phyloP scores from a whole-genome alignment of 1,284 basidiomycete species.

The Microbotryum scabiosae region DNA sequence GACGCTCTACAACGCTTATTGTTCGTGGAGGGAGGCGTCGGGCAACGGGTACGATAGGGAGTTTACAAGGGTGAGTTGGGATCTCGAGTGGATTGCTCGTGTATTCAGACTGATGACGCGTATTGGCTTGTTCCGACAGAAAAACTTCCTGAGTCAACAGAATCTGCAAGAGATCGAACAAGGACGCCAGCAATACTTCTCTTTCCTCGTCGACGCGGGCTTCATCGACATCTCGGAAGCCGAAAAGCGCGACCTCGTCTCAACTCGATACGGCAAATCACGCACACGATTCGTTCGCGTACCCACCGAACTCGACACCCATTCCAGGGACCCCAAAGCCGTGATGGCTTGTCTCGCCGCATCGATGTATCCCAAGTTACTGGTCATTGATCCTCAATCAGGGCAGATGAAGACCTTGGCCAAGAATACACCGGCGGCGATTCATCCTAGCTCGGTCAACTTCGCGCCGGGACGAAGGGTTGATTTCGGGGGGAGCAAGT shows the following conservation, averaged over 20 bases:
- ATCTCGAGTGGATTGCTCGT: neutral
- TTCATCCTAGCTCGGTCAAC: conserved; percentile 91
- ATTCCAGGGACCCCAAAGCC: conserved; percentile 55
- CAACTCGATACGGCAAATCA: conserved; percentile 53
- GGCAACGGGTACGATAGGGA: conserved; percentile 47
- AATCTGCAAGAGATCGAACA: conserved; percentile 96
- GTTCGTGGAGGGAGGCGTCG: conserved; percentile 75
- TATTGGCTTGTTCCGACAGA: conserved; percentile 5
- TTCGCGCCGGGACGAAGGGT: conserved; percentile 52
- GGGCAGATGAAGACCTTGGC: conserved; percentile 67
- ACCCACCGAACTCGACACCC: conserved; percentile 62
- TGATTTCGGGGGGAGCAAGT: conserved; percentile 60
- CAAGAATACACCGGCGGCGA: conserved; percentile 74
- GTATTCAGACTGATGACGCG: too few species aligned
- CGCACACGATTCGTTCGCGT: conserved; percentile 63
- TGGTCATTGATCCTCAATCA: conserved; percentile 55
- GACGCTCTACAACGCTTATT: conserved; percentile 84
- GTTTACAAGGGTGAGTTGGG: conserved; percentile 57
- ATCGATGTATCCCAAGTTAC: conserved; percentile 86
- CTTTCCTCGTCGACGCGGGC: conserved; percentile 68
- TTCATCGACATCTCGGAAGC: conserved; percentile 65
- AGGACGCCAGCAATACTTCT: conserved; percentile 76
- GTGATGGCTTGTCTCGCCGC: conserved; percentile 76
- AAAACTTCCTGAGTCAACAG: conserved; percentile 43
- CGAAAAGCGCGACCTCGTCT: conserved; percentile 64